Conservation (phyloP, 495 filamentous ascomycete genomes). For the Neurospora tetraspora region DNA sequence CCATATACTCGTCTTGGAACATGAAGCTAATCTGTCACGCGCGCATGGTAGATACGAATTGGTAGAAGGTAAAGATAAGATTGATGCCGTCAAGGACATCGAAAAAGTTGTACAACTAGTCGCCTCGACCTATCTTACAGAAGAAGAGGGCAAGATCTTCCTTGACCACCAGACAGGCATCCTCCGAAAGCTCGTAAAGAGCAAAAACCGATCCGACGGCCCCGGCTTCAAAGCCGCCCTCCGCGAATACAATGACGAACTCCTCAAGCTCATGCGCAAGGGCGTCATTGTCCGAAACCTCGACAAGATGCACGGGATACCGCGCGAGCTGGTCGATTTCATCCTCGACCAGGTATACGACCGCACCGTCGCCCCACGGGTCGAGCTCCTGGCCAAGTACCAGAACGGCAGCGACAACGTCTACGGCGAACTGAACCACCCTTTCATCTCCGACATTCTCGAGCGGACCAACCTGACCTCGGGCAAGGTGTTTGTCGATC, state of each 20-base stretch:
- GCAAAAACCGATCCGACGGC: slow-evolving; percentile 52
- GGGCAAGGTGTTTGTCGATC: slow-evolving; percentile 78
- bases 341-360: slow-evolving; percentile 85
- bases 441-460: slow-evolving; percentile 71
- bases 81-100: slow-evolving; percentile 80
- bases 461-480: slow-evolving; percentile 68
- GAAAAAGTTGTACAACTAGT: slow-evolving; percentile 66
- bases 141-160: slow-evolving; percentile 52
- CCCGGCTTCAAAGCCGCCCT: slow-evolving; percentile 59
- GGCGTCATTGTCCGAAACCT: slow-evolving; percentile 63
- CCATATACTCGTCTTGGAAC: background rate
- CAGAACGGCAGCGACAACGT: slow-evolving; percentile 83
- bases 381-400: slow-evolving; percentile 71
- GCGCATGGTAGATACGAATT: slow-evolving; percentile 58
- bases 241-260: slow-evolving; percentile 61
- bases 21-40: slow-evolving; percentile 11
- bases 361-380: slow-evolving; percentile 81
- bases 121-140: slow-evolving; percentile 61
- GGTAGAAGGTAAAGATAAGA: slow-evolving; percentile 68
- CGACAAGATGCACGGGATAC: slow-evolving; percentile 51
- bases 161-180: slow-evolving; percentile 64
- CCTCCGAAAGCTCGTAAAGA: slow-evolving; percentile 56
- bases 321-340: slow-evolving; percentile 60
- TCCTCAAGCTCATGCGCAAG: slow-evolving; percentile 47
- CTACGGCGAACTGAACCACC: slow-evolving; percentile 84